Evolutionary conservation across 768 basidiomycete species (phyloP), one percentile per base, ranked within the genome.

Genomic region (Amanita molliuscula): DNA sequence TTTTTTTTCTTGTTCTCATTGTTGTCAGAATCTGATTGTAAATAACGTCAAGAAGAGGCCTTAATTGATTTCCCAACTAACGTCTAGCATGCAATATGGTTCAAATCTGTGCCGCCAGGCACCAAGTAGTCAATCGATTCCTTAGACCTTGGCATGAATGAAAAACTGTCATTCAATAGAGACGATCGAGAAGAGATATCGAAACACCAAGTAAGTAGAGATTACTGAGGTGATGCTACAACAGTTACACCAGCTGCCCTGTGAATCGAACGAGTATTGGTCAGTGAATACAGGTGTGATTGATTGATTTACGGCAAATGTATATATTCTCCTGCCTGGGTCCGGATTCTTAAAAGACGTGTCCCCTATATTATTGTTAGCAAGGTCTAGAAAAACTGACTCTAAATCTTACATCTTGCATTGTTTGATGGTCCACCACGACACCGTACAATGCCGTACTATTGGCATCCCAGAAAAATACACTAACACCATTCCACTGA

Each of bases 21-120:
- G 36, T 43, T 54, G 31, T 52, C 48, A 84, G 87, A 82, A 76
- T 53, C 69, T 90, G 50, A 89, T 90, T 55, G 84, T 87, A 56
- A 79, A 70, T 67, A 83, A 80, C 56, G 73, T 84, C 62, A 84
- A 84, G 59, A 61, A 71, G 55, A 77, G 74, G 55, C 80, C 81
- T 3, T 77, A 53, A 63, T 47, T 38, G 26, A 40, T 20, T 11
- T 47, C 40, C 6, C 13, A 29, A 21, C 21, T 29, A 29, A 34
- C 35, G 20, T 21, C 18, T 37, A 25, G 28, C 37, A 23, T 15
- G 21, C 36, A 41, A 26, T 10, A 23, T 28, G 23, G 25, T 35
- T 21, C 28, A 38, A 9, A 48, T 48, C 26, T 41, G 29, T 33
- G 28, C 25, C 28, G 36, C 29, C 38, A 36, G n/a, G 25, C 3